Evolutionary conservation across 495 filamentous ascomycete species (phyloP), one percentile per base, ranked within the genome.

Genomic region (Choiromyces venosus): DNA sequence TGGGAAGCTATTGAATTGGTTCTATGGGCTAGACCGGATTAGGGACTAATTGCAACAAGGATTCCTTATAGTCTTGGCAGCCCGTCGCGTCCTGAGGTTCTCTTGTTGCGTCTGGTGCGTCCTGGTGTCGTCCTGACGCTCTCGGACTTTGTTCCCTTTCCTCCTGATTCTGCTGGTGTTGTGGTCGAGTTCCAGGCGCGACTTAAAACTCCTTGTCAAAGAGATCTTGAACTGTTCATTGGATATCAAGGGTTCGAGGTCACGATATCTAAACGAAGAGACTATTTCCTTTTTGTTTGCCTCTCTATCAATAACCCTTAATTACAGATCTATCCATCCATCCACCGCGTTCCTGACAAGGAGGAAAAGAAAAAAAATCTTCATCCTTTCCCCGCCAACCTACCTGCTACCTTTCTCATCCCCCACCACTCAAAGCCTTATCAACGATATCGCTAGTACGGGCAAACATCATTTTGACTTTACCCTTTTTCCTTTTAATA

Each of bases 111-210:
- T 10, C 46, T 29, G 46, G n/a, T 56, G 46, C 52, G 52, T n/a
- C 10, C 52, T 33, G 52, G 52, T 61, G 52, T 12, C 40, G 25
- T 61, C 25, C 52, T 33, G 52, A 61, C 52, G 52, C 10, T 33
- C 25, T 12, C 33, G 52, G 25, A 29, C 52, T 12, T 61, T 61
- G 25, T 61, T 12, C 52, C 33, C 52, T 61, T n/a, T 10, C 52
- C 52, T 69, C 39, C 25, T 52, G 67, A 14, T n/a, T n/a, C 37
- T 37, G 19, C 37, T 66, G 69, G 35, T 68, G 69, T 64, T 65
- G 44, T 71, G 21, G 69, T 65, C 64, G n/a, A 33, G 7, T 68
- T 42, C 56, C 25, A 4, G 52, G 52, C 52, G 52, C 52, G 52
- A 61, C 52, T 61, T 33, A 61, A 61, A 33, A n/a, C n/a, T n/a